phyloP scores from a whole-genome alignment of 1,284 basidiomycete genomes.

The Baeospora myosura region DNA sequence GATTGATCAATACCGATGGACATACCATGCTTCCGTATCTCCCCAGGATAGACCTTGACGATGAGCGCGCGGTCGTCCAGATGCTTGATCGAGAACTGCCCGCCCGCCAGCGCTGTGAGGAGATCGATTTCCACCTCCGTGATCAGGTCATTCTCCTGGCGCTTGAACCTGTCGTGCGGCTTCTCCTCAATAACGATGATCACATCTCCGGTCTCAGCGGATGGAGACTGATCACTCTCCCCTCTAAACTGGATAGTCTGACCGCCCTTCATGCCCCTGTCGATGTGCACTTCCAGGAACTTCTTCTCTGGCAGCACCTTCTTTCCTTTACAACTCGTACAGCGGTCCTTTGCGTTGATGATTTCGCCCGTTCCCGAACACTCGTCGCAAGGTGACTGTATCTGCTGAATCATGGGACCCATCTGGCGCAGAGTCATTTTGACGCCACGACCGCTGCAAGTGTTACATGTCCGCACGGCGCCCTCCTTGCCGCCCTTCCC shows the following conservation, averaged over 20 bases:
- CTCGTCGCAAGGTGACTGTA: slow-evolving; percentile 92
- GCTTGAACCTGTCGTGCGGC: slow-evolving; percentile 85
- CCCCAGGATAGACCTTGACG: slow-evolving; percentile 83
- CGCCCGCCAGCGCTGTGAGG: slow-evolving; percentile 90
- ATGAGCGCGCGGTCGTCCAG: slow-evolving; percentile 88
- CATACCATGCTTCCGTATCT: slow-evolving; percentile 90
- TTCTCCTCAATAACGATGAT: slow-evolving; percentile 97
- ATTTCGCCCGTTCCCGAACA: slow-evolving; percentile 90
- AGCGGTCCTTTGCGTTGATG: slow-evolving; percentile 92
- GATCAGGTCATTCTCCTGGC: slow-evolving; percentile 90
- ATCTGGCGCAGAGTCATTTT: slow-evolving; percentile 91
- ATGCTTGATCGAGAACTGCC: slow-evolving; percentile 87
- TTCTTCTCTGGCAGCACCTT: slow-evolving; percentile 95
- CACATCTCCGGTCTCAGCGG: slow-evolving; percentile 89
- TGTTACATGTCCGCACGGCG: slow-evolving; percentile 74
- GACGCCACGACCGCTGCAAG: slow-evolving; percentile 88
- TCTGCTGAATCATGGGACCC: slow-evolving; percentile 99
- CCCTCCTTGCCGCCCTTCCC: slow-evolving; percentile 98
- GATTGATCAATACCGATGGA: slow-evolving; percentile 12
- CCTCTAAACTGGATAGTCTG: slow-evolving; percentile 94
- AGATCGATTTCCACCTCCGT: slow-evolving; percentile 88
- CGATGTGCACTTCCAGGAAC: slow-evolving; percentile 97
- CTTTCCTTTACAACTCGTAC: slow-evolving; percentile 91
- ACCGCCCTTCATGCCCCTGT: slow-evolving; percentile 99
- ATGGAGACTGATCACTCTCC: slow-evolving; percentile 95